Evolutionary conservation across 345 rosid species (phyloP).

Genomic region (Raphanus raphanistrum): DNA sequence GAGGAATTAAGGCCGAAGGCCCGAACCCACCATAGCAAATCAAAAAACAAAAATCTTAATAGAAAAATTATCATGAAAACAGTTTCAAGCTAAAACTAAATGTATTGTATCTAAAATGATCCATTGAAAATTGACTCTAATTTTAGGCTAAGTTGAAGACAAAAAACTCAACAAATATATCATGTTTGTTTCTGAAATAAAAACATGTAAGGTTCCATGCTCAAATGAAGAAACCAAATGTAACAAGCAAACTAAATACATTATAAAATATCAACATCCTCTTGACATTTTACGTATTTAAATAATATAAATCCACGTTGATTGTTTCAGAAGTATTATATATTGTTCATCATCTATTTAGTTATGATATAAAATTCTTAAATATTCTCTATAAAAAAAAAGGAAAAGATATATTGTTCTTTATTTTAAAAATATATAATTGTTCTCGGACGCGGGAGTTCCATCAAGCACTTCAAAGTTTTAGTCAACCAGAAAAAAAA

Average conservation of each 20-base stretch:
- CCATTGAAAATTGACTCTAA: neutral
- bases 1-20: too few relatives aligned
- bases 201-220: conserved; percentile 8
- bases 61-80: neutral
- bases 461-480: neutral
- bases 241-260: conserved; percentile 18
- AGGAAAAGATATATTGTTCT: neutral
- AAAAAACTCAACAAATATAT: neutral
- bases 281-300: conserved; percentile 32
- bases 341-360: neutral
- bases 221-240: conserved; percentile 20
- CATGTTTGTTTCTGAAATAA: neutral
- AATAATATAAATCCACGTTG: conserved; percentile 8
- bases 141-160: neutral
- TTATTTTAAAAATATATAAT: conserved; percentile 3
- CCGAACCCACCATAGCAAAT: too few relatives aligned
- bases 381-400: neutral
- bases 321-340: conserved; percentile 17
- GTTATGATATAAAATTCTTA: neutral
- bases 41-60: too few relatives aligned
- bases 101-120: neutral
- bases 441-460: conserved; percentile 38
- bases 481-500: neutral
- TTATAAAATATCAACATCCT: neutral
- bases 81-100: neutral